phyloP scores from a whole-genome alignment of 495 filamentous ascomycete species.

The Durotheca rogersii region DNA sequence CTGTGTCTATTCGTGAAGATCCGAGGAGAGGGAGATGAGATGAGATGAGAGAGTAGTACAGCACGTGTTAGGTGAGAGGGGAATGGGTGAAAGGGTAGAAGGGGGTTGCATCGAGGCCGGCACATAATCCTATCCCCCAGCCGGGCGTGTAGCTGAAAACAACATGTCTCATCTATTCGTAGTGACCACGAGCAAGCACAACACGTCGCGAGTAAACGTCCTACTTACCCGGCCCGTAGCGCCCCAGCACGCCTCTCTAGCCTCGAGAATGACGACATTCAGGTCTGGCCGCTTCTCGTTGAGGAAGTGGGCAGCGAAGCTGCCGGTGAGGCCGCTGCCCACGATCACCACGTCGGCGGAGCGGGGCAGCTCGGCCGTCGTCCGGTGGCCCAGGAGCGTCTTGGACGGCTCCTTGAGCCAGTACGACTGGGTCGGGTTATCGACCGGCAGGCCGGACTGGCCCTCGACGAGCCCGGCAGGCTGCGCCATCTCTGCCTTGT shows the following conservation, averaged over 20 bases:
- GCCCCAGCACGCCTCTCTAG: conserved; percentile 74
- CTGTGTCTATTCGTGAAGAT: too few species aligned
- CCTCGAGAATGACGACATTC: conserved; percentile 72
- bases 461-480: conserved; percentile 21
- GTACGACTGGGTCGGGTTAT: conserved; percentile 65
- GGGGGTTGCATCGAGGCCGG: neutral
- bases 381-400: conserved; percentile 58
- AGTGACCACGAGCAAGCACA: too few species aligned
- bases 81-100: too few species aligned
- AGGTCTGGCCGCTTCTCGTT: conserved; percentile 33
- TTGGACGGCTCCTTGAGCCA: conserved; percentile 66
- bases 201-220: too few species aligned
- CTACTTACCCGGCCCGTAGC: conserved; percentile 69
- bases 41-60: conserved; percentile 11
- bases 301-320: conserved; percentile 65
- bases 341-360: conserved; percentile 68
- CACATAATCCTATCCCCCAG: too few species aligned
- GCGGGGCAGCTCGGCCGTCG: conserved; percentile 60
- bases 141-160: too few species aligned
- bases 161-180: too few species aligned
- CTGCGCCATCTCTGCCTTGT: conserved; percentile 24
- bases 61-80: too few species aligned
- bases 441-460: conserved; percentile 51
- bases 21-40: neutral
- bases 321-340: conserved; percentile 71